Evolutionary conservation across 306 rosid genomes (phyloP).

Genomic region (Canavalia gladiata): DNA sequence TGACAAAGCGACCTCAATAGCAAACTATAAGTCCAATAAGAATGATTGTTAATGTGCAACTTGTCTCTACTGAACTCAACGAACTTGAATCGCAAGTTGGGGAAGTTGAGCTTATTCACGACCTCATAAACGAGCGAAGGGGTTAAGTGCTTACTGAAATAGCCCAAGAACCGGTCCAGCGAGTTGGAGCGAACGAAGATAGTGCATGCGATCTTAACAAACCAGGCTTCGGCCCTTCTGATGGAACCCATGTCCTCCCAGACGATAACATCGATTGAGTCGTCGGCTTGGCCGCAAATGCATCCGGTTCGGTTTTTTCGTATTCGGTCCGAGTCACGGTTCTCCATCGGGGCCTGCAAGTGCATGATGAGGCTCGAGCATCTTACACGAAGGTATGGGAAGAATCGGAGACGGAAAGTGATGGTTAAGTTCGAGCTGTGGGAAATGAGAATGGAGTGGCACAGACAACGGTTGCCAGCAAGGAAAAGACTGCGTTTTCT

Average conservation of each 20-base stretch:
- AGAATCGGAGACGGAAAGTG: background rate
- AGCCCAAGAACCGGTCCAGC: background rate
- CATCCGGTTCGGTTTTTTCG: background rate
- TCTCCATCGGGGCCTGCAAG: background rate
- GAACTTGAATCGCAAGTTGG: background rate
- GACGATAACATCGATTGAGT: conserved; percentile 6
- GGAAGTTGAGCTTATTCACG: background rate
- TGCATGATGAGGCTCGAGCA: background rate
- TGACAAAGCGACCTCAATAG: conserved; percentile 12
- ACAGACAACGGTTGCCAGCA: background rate
- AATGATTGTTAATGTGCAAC: conserved; percentile 1
- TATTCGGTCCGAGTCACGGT: background rate
- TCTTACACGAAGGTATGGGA: background rate
- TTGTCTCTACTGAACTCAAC: conserved; percentile 6
- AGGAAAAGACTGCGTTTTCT: background rate
- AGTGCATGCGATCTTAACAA: conserved; percentile 12
- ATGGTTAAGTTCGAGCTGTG: background rate
- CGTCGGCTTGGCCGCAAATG: background rate
- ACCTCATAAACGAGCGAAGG: conserved; percentile 23
- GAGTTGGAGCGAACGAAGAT: conserved; percentile 3
- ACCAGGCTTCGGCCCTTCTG: conserved; percentile 39
- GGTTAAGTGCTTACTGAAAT: conserved; percentile 25
- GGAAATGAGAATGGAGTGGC: background rate
- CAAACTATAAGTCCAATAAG: conserved; percentile 6
- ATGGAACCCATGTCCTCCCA: conserved; percentile 13